A percentile compares a stretch with the other conserved stretches of the same genome.
phyloP scores from a whole-genome alignment of 1,284 basidiomycete genomes.

The Athelia sp. region DNA sequence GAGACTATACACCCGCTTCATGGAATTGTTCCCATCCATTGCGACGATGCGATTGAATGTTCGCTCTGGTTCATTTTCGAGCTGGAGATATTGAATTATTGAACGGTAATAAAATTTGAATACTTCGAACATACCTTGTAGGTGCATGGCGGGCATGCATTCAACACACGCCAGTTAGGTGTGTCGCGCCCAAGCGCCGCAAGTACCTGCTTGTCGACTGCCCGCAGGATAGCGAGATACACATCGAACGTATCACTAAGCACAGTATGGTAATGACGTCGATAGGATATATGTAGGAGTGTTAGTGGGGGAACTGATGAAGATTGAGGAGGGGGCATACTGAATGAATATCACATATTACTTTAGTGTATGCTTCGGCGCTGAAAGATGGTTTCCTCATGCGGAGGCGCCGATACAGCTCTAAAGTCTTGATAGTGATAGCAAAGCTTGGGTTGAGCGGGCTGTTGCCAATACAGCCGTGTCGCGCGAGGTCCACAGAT shows the following conservation, averaged over 20 bases:
- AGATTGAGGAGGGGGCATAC: too few relatives aligned
- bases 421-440: too few relatives aligned
- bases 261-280: conserved; percentile 11
- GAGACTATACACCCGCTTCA: conserved; percentile 15
- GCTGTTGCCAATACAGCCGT: too few relatives aligned
- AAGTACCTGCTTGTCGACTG: conserved; percentile 11
- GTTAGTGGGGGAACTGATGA: too few relatives aligned
- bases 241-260: conserved; percentile 19
- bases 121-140: conserved; percentile 12
- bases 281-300: conserved; percentile 15
- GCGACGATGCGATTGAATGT: conserved; percentile 12
- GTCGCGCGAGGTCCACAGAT: too few relatives aligned
- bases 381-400: too few relatives aligned
- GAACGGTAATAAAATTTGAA: background rate
- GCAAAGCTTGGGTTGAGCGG: too few relatives aligned
- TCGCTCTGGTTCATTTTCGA: conserved; percentile 17
- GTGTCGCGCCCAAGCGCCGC: conserved; percentile 12
- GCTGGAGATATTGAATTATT: conserved; percentile 7
- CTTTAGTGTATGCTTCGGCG: too few relatives aligned
- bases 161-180: conserved; percentile 15
- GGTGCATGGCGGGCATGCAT: conserved; percentile 21
- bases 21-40: conserved; percentile 23
- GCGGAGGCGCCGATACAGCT: too few relatives aligned
- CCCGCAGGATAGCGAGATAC: conserved; percentile 14
- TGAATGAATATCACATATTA: too few relatives aligned